A percentile compares a stretch with the other conserved stretches of the same genome.
Evolutionary conservation across 2,329 filamentous ascomycete species (phyloP).

Genomic region (Ascochyta lentis): DNA sequence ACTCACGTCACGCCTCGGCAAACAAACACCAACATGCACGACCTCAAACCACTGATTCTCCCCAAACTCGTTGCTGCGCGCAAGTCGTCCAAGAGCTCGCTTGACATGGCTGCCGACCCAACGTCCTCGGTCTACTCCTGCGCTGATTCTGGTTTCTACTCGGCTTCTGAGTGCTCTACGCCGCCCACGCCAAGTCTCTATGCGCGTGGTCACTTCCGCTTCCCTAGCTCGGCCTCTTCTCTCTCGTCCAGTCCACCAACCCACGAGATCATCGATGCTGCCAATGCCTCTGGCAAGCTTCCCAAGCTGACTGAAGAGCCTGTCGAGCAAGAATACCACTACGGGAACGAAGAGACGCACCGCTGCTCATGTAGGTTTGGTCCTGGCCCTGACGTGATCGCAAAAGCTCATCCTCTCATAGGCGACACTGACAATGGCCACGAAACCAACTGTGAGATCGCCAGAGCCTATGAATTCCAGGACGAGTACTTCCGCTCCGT

Average conservation of each 20-base stretch:
- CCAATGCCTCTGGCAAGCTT: constrained; percentile 69
- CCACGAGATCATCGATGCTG: constrained; percentile 61
- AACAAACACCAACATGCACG: constrained; percentile 41
- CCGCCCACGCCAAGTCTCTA: constrained; percentile 76
- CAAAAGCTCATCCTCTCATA: constrained; percentile 45
- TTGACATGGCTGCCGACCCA: constrained; percentile 43
- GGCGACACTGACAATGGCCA: constrained; percentile 69
- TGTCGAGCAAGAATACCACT: constrained; percentile 69
- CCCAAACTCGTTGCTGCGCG: constrained; percentile 49
- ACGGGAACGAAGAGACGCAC: constrained; percentile 57
- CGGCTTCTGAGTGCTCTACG: constrained; percentile 71
- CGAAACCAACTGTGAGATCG: constrained; percentile 50
- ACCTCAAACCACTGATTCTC: constrained; percentile 49
- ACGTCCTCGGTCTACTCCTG: constrained; percentile 43
- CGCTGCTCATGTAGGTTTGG: constrained; percentile 73
- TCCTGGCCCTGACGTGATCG: constrained; percentile 8
- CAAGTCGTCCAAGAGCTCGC: constrained; percentile 44
- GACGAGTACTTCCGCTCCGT: constrained; percentile 68
- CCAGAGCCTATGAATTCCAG: constrained; percentile 67
- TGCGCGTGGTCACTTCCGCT: constrained; percentile 65
- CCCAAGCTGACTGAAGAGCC: constrained; percentile 88
- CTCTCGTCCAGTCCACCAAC: constrained; percentile 64
- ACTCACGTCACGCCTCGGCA: constrained; percentile 36
- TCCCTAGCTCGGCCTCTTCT: constrained; percentile 80
- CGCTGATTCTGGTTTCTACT: constrained; percentile 51